Evolutionary conservation across 306 rosid genomes (phyloP).

Genomic region (Vachellia pachyceras): DNA sequence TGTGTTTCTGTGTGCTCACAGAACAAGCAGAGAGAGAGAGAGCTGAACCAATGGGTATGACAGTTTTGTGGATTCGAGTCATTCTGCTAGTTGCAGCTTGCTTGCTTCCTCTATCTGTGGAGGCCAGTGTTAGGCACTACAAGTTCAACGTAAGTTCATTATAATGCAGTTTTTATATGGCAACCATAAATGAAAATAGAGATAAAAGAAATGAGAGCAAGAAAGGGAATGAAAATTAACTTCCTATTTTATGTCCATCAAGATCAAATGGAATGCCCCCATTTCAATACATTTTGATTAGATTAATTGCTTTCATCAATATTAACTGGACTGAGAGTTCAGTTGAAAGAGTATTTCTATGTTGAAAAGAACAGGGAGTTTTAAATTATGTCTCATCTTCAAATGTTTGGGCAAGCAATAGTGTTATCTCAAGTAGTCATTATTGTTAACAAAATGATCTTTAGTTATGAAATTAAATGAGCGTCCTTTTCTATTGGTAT

Average conservation of each 20-base stretch:
- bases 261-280: not conserved
- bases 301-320: not conserved
- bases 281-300: slow-evolving; percentile 1
- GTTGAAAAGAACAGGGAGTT: not conserved
- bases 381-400: not conserved
- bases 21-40: not conserved
- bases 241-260: not conserved
- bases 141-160: slow-evolving; percentile 40
- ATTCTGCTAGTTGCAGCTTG: slow-evolving; percentile 12
- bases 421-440: not conserved
- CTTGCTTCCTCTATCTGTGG: slow-evolving; percentile 31
- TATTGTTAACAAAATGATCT: not conserved
- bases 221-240: slow-evolving; percentile 10
- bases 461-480: not conserved
- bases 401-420: not conserved
- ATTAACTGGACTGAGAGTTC: not conserved
- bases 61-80: slow-evolving; percentile 13
- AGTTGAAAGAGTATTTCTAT: not conserved
- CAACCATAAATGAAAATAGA: not conserved
- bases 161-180: slow-evolving; percentile 1
- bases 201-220: not conserved
- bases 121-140: slow-evolving; percentile 41
- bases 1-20: not conserved
- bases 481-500: not conserved
- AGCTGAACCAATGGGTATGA: slow-evolving; percentile 1